Conservation (phyloP, 2,329 filamentous ascomycete species). For the Diaporthe capsici region DNA sequence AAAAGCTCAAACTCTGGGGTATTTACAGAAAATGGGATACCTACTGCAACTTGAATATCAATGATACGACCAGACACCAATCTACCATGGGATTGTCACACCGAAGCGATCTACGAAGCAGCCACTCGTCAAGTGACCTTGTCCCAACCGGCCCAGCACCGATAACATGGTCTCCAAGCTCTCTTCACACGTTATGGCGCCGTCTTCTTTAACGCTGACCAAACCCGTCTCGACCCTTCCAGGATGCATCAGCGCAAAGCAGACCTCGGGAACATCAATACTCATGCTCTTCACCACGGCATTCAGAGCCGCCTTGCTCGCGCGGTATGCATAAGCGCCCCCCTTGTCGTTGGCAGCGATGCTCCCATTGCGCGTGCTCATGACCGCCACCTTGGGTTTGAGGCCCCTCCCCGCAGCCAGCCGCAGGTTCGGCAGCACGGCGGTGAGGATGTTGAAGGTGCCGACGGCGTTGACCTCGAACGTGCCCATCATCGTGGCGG, state of each 20-base stretch:
- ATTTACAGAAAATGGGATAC: too few relatives aligned
- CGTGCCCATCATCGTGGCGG: slow-evolving; percentile 31
- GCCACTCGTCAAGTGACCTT: background rate
- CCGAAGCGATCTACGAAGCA: slow-evolving; percentile 40
- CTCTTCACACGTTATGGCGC: slow-evolving; percentile 29
- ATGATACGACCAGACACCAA: background rate
- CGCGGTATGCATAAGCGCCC: slow-evolving; percentile 40
- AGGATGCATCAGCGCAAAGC: slow-evolving; percentile 36
- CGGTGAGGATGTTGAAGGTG: slow-evolving; percentile 32
- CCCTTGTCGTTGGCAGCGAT: slow-evolving; percentile 26
- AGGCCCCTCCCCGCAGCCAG: background rate
- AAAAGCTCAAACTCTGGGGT: too few relatives aligned
- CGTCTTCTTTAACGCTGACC: slow-evolving; percentile 32
- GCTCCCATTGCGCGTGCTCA: slow-evolving; percentile 37
- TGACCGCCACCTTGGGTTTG: slow-evolving; percentile 20
- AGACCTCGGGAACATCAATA: slow-evolving; percentile 37
- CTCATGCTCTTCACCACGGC: slow-evolving; percentile 38
- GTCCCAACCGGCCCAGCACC: slow-evolving; percentile 29
- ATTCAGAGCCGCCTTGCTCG: slow-evolving; percentile 39
- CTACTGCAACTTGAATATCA: background rate
- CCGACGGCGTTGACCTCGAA: slow-evolving; percentile 40
- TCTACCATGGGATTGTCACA: slow-evolving; percentile 28
- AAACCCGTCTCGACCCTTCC: slow-evolving; percentile 39
- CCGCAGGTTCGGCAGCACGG: slow-evolving; percentile 34
- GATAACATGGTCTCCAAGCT: slow-evolving; percentile 20